Conservation (phyloP, 2,329 filamentous ascomycete genomes). For the Calonectria henricotiae region DNA sequence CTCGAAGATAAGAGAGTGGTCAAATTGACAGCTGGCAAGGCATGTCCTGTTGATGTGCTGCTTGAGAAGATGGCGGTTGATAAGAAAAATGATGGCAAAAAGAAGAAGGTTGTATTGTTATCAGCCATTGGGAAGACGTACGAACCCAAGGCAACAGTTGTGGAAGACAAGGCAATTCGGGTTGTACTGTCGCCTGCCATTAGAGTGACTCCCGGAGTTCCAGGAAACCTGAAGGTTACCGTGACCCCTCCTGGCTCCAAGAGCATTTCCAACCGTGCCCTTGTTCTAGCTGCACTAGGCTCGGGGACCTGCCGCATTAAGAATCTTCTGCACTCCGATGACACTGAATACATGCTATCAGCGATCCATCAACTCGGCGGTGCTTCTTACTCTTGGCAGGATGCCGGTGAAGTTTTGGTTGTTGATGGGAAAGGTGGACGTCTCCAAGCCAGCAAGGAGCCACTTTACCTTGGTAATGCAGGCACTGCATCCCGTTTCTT, state of each 20-base stretch:
- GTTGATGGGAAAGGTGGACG: conserved; percentile 93
- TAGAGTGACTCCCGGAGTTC: conserved; percentile 81
- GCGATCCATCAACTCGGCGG: conserved; percentile 89
- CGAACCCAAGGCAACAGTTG: conserved; percentile 89
- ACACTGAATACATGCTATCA: conserved; percentile 97
- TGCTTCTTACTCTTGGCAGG: conserved; percentile 93
- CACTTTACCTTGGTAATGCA: conserved; percentile 95
- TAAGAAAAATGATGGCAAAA: conserved; percentile 96
- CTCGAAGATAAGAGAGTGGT: conserved; percentile 87
- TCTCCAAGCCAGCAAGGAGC: conserved; percentile 81
- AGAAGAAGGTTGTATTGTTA: conserved; percentile 96
- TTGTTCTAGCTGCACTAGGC: conserved; percentile 93
- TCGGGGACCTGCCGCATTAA: conserved; percentile 89
- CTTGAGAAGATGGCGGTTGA: conserved; percentile 97
- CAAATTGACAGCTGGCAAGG: conserved; percentile 87
- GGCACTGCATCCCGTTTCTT: conserved; percentile 96
- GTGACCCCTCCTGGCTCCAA: conserved; percentile 96
- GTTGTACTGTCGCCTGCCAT: conserved; percentile 87
- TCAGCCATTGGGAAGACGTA: conserved; percentile 91
- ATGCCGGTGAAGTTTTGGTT: conserved; percentile 91
- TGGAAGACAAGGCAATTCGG: conserved; percentile 88
- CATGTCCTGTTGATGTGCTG: conserved; percentile 88
- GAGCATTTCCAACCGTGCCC: conserved; percentile 95
- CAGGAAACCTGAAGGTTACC: conserved; percentile 76
- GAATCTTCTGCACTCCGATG: conserved; percentile 95